These are phyloP conservation scores for Pichia pseudocactophila DNA, from an alignment of 805 yeast species.

Conservation along the genomic window DNA sequence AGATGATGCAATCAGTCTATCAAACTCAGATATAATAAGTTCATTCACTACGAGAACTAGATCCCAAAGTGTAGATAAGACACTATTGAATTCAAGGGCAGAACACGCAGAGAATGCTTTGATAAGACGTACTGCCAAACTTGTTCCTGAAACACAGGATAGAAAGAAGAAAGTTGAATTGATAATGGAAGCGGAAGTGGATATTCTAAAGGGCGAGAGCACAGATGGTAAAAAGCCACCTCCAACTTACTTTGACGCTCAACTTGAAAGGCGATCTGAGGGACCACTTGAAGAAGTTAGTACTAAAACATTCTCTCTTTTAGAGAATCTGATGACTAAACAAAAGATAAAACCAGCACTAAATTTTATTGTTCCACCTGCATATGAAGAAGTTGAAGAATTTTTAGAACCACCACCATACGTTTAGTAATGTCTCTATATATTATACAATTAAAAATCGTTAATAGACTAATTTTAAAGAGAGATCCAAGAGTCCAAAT, in stretches of 20 bases:
- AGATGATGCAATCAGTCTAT: not conserved
- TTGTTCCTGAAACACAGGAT: constrained; percentile 12
- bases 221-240: constrained; percentile 17
- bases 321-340: not conserved
- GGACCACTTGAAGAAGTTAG: not conserved
- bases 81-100: constrained; percentile 1
- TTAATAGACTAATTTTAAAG: constrained; percentile 7
- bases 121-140: constrained; percentile 16
- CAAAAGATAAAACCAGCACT: constrained; percentile 2
- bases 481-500: constrained; percentile 26
- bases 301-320: not conserved
- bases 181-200: constrained; percentile 15
- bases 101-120: constrained; percentile 15
- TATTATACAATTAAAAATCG: not conserved
- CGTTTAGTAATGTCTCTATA: not conserved
- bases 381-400: constrained; percentile 12
- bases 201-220: constrained; percentile 15
- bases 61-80: constrained; percentile 10
- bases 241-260: constrained; percentile 13
- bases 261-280: not conserved
- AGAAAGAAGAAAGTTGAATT: constrained; percentile 18
- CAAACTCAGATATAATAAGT: constrained; percentile 9
- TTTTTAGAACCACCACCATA: constrained; percentile 7
- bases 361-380: constrained; percentile 11
- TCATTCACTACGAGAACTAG: constrained; percentile 7